Evolutionary conservation across 129 eudicot genomes (phyloP), one percentile per base, ranked within the genome.

Genomic region (Dittrichia graveolens): DNA sequence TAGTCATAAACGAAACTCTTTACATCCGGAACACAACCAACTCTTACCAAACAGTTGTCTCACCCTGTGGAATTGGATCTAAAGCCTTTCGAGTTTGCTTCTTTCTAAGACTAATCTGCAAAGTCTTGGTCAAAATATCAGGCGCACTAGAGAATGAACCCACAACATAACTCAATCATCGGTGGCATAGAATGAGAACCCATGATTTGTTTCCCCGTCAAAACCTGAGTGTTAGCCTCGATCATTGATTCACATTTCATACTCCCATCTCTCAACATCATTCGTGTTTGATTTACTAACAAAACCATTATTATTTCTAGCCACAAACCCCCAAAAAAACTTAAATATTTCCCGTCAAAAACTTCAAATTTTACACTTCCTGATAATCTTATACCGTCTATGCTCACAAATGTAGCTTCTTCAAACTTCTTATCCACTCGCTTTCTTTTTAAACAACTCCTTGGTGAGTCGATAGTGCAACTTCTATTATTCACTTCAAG

Each of bases 351-450:
- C 39, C 83, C 80, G 73, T 91, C 77, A 19, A 79, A 84, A 41
- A 91, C 96, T 82, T 91, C 93, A 8, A 88, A 88, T 74, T 81
- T 91, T 24, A 86, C 91, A 83, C 96, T 91, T 48, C 93, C 96
- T 0, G 90, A 76, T 13, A 88, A 72, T 50, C 96, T 75, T 61
- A 91, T 86, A 78, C 87, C 78, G 56, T 86, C 97, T 0, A 96
- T 91, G 78, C 96, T 86, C 64, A 91, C 96, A 75, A 86, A 91
- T 12, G 92, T 91, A 15, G 90, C 93, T 70, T 91, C 97, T 77
- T 91, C 96, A 5, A 90, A 83, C 77, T 78, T 86, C 61, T 88
- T 88, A 73, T 88, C 97, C 0, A 86, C 74, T 44, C 97, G 74
- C 60, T 88, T 86, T 45, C 93, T 76, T 40, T 88, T 74, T 12